Base-by-base conservation (phyloP, 495 filamentous ascomycete genomes). In the Talaromyces nanjingensis region DNA sequence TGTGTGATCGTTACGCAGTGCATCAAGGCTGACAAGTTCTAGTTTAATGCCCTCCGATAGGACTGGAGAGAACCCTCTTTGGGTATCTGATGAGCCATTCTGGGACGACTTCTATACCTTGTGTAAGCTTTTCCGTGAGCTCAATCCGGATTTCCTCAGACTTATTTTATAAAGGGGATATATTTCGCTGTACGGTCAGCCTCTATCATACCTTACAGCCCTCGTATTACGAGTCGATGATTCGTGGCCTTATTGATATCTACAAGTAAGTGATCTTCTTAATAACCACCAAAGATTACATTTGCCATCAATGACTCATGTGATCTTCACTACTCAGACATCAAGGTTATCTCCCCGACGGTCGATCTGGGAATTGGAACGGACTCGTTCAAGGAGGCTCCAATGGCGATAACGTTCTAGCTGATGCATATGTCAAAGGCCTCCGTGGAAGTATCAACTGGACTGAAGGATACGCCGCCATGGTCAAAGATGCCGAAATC, bases 301-400 rank as follows among this genome's bases (percentile, higher is more conserved):
- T 42, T 37, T 42, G 14, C 37, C 3, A 42, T 42, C 37, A n/a
- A 42, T 42, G 14, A 42, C 37, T 42, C 37, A 42, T 42, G 14
- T 42, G 14, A 16, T 42, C 22, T 25, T 6, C 6, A 24, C 53
- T 55, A 8, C 22, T 25, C 60, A 79, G 79, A 45, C 82, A 90
- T 42, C 45, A 66, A 75, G 80, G 83, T 0, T 84, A 82, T 52
- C 73, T 87, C 0, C 83, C 83, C 22, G 84, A 87, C 63, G 85
- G 84, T 53, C 73, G 83, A 24, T 86, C 84, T 71, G 78, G 76
- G 62, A 84, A 87, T 20, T 86, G 79, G 68, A 88, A 87, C 67
- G 87, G 88, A 4, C 86, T 85, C 42, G 88, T 86, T 4, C 87
- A 91, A 71, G 87, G 89, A 22, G 89, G 89, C 2, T 90, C 87